phyloP scores from a whole-genome alignment of 257 asterid species.

The Penstemon eatonii region DNA sequence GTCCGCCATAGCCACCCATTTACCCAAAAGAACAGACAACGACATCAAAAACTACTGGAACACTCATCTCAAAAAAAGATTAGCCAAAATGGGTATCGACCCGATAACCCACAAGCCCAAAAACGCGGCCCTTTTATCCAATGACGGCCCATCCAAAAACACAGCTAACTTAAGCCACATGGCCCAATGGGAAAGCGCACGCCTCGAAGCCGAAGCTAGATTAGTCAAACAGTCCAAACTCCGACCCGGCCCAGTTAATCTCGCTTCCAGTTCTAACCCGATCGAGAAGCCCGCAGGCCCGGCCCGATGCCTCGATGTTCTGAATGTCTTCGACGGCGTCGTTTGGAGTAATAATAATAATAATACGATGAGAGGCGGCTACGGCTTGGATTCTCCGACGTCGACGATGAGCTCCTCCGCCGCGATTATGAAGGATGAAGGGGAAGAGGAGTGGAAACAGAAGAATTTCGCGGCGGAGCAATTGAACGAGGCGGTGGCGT shows the following conservation, averaged over 20 bases:
- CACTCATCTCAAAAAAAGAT: constrained; percentile 78
- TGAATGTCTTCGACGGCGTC: neutral
- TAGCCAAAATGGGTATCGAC: constrained; percentile 83
- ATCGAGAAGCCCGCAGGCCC: neutral
- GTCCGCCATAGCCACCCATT: constrained; percentile 94
- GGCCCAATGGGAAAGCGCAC: constrained; percentile 99
- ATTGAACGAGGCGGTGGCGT: constrained; percentile 11
- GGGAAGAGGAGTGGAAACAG: constrained; percentile 56
- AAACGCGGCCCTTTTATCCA: constrained; percentile 60
- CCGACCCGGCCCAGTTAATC: neutral
- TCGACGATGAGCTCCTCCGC: constrained; percentile 64
- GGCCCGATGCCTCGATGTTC: constrained; percentile 3
- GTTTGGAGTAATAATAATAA: neutral
- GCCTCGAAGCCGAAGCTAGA: constrained; percentile 91
- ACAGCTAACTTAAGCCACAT: constrained; percentile 88
- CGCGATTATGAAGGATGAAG: constrained; percentile 49
- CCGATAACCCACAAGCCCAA: constrained; percentile 90
- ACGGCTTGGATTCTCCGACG: constrained; percentile 68
- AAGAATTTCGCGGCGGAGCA: constrained; percentile 37
- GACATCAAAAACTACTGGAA: constrained; percentile 91
- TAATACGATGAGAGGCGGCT: constrained; percentile 22
- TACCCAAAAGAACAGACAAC: constrained; percentile 82
- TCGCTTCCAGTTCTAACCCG: neutral
- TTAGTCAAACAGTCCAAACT: constrained; percentile 35
- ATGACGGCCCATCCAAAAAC: constrained; percentile 64